Evolutionary conservation across 2,329 filamentous ascomycete species (phyloP).

Genomic region (Parafenestella ontariensis): DNA sequence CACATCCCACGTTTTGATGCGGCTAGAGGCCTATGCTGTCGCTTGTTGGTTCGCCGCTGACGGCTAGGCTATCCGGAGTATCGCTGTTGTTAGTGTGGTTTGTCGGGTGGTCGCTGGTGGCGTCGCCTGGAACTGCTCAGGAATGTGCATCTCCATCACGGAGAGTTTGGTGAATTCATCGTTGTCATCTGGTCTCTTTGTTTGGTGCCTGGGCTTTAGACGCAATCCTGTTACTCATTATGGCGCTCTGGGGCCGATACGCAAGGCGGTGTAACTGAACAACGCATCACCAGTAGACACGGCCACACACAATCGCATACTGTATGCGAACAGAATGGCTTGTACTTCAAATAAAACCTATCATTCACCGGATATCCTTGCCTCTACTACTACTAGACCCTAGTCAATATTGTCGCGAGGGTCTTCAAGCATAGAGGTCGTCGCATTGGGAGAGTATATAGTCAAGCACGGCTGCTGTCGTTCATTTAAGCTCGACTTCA

Average conservation of each 20-base stretch:
- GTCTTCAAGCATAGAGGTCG: not conserved
- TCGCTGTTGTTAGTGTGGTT: conserved; percentile 15
- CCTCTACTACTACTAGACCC: not conserved
- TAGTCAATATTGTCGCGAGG: not conserved
- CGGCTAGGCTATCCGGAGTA: conserved; percentile 17
- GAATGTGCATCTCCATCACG: not conserved
- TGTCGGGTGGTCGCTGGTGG: conserved; percentile 21
- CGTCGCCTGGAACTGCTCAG: not conserved
- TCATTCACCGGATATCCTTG: not conserved
- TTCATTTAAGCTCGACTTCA: not conserved
- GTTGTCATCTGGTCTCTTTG: not conserved
- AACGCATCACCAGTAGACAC: conserved; percentile 1
- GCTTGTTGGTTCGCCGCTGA: conserved; percentile 21
- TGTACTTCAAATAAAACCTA: not conserved
- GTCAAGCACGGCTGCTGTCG: not conserved
- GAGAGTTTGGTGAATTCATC: not conserved
- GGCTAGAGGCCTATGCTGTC: not conserved
- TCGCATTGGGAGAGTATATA: not conserved
- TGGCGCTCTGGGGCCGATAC: not conserved
- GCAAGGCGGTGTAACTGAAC: conserved; percentile 1
- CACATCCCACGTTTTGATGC: not conserved
- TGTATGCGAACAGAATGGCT: not conserved
- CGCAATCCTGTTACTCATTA: not conserved
- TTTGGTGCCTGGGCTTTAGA: not conserved
- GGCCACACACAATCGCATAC: not conserved